A percentile compares a stretch with the other conserved stretches of the same genome.
Conservation (phyloP, 2,329 filamentous ascomycete species). For the Fusarium compactum region DNA sequence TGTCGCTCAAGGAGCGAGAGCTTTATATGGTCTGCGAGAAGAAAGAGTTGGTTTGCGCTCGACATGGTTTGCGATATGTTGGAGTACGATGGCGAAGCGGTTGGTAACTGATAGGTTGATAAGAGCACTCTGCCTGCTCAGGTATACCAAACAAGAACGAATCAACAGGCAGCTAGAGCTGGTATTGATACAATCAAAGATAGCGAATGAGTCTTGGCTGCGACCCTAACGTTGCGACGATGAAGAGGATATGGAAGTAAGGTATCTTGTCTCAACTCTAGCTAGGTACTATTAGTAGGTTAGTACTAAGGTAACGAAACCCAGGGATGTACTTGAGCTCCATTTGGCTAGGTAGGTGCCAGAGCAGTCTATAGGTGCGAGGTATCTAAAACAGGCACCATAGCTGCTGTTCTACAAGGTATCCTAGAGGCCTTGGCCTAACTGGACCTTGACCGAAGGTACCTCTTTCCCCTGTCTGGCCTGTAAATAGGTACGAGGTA, state of each 20-base stretch:
- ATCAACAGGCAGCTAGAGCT: neutral
- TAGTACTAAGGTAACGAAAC: neutral
- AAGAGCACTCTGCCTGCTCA: slow-evolving; percentile 3
- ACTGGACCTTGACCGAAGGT: neutral
- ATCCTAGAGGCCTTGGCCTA: neutral
- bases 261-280: slow-evolving; percentile 6
- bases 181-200: neutral
- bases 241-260: slow-evolving; percentile 16
- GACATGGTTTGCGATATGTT: slow-evolving; percentile 47
- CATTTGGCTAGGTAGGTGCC: neutral
- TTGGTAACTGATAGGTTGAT: neutral
- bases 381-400: neutral
- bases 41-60: slow-evolving; percentile 82
- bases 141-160: neutral
- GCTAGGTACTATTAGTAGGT: neutral
- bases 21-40: slow-evolving; percentile 97
- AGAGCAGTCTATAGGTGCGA: neutral
- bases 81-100: slow-evolving; percentile 2
- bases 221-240: neutral
- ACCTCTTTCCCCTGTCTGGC: slow-evolving; percentile 1
- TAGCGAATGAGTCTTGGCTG: neutral
- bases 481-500: too few relatives aligned
- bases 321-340: neutral
- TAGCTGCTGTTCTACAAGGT: slow-evolving; percentile 1
- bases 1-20: slow-evolving; percentile 93